A percentile compares a stretch with the other conserved stretches of the same genome.
Evolutionary conservation across 768 basidiomycete species (phyloP).

Genomic region (Boletus coccyginus): DNA sequence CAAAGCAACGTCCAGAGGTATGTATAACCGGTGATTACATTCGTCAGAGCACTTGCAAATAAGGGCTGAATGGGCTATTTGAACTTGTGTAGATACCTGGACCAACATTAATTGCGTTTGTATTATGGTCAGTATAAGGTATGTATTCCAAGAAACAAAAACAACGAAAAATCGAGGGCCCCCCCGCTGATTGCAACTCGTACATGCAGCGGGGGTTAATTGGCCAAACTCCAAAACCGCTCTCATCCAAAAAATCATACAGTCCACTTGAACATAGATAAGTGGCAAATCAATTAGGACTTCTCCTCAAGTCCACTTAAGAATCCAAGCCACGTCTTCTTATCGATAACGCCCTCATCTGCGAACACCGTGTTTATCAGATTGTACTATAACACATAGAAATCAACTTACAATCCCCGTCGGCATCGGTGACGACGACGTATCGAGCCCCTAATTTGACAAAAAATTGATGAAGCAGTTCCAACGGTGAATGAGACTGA

Average conservation of each 20-base stretch:
- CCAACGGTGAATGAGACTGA: constrained; percentile 80
- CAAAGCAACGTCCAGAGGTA: too few relatives aligned
- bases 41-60: too few relatives aligned
- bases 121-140: too few relatives aligned
- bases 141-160: too few relatives aligned
- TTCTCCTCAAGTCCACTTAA: constrained; percentile 71
- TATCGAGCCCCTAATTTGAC: constrained; percentile 92
- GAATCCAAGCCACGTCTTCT: constrained; percentile 92
- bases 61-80: too few relatives aligned
- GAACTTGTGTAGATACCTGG: too few relatives aligned
- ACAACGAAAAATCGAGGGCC: too few relatives aligned
- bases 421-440: constrained; percentile 76
- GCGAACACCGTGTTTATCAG: neutral
- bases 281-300: constrained; percentile 9
- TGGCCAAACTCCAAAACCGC: neutral
- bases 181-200: neutral
- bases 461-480: constrained; percentile 92
- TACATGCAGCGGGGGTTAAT: neutral
- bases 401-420: constrained; percentile 69
- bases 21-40: too few relatives aligned
- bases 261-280: neutral
- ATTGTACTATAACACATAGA: neutral
- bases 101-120: too few relatives aligned
- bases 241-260: neutral
- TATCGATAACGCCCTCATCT: constrained; percentile 92